Evolutionary conservation across 202 grass and related monocot species (phyloP).

Genomic region (Sporobolus alterniflorus): DNA sequence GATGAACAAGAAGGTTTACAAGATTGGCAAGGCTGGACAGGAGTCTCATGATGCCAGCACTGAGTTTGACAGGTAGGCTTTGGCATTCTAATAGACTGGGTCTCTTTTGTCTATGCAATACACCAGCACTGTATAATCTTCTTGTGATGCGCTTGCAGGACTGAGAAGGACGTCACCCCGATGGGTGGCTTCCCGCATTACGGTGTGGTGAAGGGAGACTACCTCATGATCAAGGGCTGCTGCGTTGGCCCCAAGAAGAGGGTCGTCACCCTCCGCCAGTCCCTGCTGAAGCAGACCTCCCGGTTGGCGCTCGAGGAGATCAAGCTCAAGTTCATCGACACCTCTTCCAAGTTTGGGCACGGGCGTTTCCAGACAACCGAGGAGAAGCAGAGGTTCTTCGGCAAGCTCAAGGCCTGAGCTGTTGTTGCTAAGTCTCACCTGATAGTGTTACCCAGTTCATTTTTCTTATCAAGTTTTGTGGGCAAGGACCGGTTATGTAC

Average conservation of each 20-base stretch:
- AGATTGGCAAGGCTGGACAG: neutral
- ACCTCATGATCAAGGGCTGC: neutral
- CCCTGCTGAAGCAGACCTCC: constrained; percentile 85
- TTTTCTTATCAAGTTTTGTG: constrained; percentile 46
- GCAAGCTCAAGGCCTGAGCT: constrained; percentile 57
- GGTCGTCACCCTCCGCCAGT: constrained; percentile 86
- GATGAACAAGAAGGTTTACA: neutral
- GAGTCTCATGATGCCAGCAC: neutral
- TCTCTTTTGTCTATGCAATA: neutral
- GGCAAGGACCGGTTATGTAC: constrained; percentile 26
- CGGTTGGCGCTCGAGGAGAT: constrained; percentile 84
- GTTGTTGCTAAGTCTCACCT: neutral
- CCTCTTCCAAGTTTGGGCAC: constrained; percentile 93
- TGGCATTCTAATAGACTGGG: neutral
- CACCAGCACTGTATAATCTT: neutral
- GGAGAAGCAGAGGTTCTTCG: constrained; percentile 87
- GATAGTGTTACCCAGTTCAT: constrained; percentile 9
- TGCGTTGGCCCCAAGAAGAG: constrained; percentile 16
- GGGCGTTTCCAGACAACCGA: constrained; percentile 93
- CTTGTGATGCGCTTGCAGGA: neutral
- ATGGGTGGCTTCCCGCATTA: neutral
- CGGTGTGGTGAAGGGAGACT: neutral
- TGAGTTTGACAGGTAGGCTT: neutral
- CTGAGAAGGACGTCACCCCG: neutral
- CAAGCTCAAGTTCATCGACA: constrained; percentile 92